Base-by-base conservation (phyloP, 495 filamentous ascomycete species). In the Venustampulla echinocandica region DNA sequence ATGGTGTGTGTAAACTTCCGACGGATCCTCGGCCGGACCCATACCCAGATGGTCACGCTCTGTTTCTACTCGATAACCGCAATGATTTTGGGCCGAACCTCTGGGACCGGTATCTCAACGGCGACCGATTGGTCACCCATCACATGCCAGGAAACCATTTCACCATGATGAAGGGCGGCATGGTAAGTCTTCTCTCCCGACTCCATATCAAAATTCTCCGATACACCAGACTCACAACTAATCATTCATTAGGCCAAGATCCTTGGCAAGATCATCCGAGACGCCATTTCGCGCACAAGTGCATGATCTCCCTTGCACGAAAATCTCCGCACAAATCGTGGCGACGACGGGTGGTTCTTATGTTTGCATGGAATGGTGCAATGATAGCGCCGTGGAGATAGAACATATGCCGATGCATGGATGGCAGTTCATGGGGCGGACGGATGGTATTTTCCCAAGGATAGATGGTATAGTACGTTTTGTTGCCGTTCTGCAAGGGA, bases 31-130 rank as follows among this genome's bases (percentile, higher is more conserved):
- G 80, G 34, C 81, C 81, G 2, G 81, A 83, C 47, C 84, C 84
- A 2, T 76, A 77, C 25, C 70, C 75, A 37, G 78, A 81, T 58
- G 76, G 85, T 49, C 74, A 90, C 64, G 85, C 86, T 58, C 66
- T 77, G 47, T 93, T 86, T 80, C 65, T 93, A 20, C 68, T 90
- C 5, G 79, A 87, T 59, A 85, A 90, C 65, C 70, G 84, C 32
- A 79, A 80, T 0, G 81, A 88, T 59, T 87, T 93, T 53, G 80
- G 81, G 9, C 77, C 82, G 32, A 87, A 89, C 63, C 71, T 79
- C 23, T 93, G 87, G 87, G 84, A 85, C 50, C 47, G 25, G n/a
- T 80, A 85, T 48, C 79, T 84, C 18, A 80, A 82, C 32, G 49
- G 64, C 10, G 62, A 78, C 47, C 85, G 84, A 61, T 75, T 87